Conservation (phyloP, 208 protist species). For the Acanthamoeba culbertsoni region DNA sequence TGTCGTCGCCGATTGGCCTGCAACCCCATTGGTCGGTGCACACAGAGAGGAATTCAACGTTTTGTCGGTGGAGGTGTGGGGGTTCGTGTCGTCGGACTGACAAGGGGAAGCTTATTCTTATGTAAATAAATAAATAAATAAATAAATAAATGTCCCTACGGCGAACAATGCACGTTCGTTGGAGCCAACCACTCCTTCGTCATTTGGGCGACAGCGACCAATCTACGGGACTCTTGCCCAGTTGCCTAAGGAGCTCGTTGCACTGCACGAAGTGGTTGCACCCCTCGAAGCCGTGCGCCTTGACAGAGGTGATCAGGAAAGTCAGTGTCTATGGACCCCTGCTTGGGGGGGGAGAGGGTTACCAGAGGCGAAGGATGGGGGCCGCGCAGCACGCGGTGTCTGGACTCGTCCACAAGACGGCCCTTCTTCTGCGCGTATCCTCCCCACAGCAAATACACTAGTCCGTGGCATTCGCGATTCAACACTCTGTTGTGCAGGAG, state of each 20-base stretch:
- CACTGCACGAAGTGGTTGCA: slow-evolving; percentile 75
- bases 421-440: slow-evolving; percentile 75
- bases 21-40: too few relatives aligned
- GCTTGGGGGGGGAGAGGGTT: not conserved
- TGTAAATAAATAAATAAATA: too few relatives aligned
- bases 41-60: not conserved
- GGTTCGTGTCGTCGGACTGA: not conserved
- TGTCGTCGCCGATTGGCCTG: too few relatives aligned
- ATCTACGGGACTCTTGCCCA: slow-evolving; percentile 44
- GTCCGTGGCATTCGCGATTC: not conserved
- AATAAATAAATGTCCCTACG: too few relatives aligned
- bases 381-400: not conserved
- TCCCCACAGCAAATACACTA: slow-evolving; percentile 82
- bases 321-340: too few relatives aligned
- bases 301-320: too few relatives aligned
- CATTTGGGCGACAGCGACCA: slow-evolving; percentile 61
- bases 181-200: too few relatives aligned
- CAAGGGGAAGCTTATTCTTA: not conserved
- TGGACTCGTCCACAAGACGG: slow-evolving; percentile 53
- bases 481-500: not conserved
- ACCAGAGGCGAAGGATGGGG: not conserved
- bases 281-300: slow-evolving; percentile 70
- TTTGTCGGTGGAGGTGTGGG: not conserved
- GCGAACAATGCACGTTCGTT: too few relatives aligned
- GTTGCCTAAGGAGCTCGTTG: slow-evolving; percentile 64